Evolutionary conservation across 768 basidiomycete genomes (phyloP).

Genomic region (Dioszegia hungarica): DNA sequence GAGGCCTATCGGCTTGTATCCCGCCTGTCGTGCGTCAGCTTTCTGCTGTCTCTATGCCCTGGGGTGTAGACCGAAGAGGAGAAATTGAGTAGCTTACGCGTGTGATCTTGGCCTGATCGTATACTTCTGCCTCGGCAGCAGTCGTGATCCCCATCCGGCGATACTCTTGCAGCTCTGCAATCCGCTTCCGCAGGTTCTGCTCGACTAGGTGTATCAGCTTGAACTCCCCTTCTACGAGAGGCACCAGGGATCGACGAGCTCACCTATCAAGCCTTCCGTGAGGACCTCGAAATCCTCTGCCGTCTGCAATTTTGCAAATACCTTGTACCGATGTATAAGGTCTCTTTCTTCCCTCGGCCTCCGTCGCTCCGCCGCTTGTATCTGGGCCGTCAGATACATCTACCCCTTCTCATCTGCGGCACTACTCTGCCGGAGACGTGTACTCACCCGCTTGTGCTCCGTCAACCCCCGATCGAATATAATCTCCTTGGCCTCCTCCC

Average conservation of each 20-base stretch:
- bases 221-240: too few species aligned
- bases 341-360: conserved; percentile 85
- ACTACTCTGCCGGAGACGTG: not conserved
- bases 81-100: conserved; percentile 57
- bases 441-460: conserved; percentile 84
- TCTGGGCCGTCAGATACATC: conserved; percentile 53
- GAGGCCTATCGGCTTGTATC: conserved; percentile 21
- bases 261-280: conserved; percentile 83
- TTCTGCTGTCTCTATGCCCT: not conserved
- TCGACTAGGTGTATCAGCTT: conserved; percentile 60
- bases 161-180: conserved; percentile 86
- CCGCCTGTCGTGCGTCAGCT: conserved; percentile 18
- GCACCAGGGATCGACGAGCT: too few species aligned
- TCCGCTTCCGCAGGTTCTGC: conserved; percentile 74
- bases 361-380: conserved; percentile 87
- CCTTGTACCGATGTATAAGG: conserved; percentile 77
- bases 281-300: conserved; percentile 87
- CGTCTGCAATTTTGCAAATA: conserved; percentile 85
- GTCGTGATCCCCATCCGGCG: conserved; percentile 78
- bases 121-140: conserved; percentile 83
- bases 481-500: conserved; percentile 75
- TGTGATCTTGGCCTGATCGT: conserved; percentile 67
- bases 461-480: conserved; percentile 88
- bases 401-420: not conserved
- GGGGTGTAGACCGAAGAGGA: not conserved